phyloP scores from a whole-genome alignment of 2,329 filamentous ascomycete species.

The Beauveria sp. region DNA sequence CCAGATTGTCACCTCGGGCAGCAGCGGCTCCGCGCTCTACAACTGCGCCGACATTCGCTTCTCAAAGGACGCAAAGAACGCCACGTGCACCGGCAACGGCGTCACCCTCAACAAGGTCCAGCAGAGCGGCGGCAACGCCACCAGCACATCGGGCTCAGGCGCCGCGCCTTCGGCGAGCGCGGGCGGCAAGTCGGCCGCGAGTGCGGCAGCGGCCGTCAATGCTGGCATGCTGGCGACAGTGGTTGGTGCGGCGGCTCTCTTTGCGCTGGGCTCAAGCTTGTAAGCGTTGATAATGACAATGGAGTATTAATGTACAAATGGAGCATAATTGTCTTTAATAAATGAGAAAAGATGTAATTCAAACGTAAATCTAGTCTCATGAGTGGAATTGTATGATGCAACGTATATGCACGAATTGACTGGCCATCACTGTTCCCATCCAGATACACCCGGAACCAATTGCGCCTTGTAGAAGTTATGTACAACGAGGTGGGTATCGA shows the following conservation, averaged over 20 bases:
- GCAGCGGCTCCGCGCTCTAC: constrained; percentile 55
- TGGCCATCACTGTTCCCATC: background rate
- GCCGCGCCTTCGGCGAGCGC: constrained; percentile 1
- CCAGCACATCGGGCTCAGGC: background rate
- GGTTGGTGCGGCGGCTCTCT: background rate
- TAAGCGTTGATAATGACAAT: background rate
- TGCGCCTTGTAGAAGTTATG: constrained; percentile 9
- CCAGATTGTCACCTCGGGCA: constrained; percentile 60
- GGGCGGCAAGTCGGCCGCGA: constrained; percentile 9
- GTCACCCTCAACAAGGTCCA: constrained; percentile 32
- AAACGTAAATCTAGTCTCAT: background rate
- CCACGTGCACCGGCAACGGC: constrained; percentile 31
- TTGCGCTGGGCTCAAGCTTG: background rate
- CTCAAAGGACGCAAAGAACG: constrained; percentile 40
- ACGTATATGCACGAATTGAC: background rate
- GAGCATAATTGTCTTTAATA: background rate
- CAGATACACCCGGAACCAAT: constrained; percentile 1
- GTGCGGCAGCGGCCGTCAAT: background rate
- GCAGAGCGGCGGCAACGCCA: constrained; percentile 4
- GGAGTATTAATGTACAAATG: background rate
- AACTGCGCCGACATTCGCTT: constrained; percentile 72
- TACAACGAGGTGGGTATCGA: constrained; percentile 10
- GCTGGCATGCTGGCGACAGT: background rate
- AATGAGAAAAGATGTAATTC: constrained; percentile 1
- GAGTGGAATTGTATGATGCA: background rate